Evolutionary conservation across 2,329 filamentous ascomycete genomes (phyloP).

Genomic region (Thielaviopsis populi): DNA sequence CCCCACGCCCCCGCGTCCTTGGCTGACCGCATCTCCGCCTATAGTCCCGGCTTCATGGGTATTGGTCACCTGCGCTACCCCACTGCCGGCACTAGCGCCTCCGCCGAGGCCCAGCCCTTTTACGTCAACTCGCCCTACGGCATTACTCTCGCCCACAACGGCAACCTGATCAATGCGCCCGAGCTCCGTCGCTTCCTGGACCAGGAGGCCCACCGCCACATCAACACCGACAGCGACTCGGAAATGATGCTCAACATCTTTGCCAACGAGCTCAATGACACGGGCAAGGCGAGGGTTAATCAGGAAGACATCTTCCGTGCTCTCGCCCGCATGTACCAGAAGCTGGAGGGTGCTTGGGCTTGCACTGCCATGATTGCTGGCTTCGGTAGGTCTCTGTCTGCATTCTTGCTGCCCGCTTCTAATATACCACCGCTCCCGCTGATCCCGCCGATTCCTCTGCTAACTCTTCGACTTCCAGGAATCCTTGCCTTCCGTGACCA

Average conservation of each 20-base stretch:
- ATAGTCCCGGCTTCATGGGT: constrained; percentile 68
- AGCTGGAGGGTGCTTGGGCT: constrained; percentile 61
- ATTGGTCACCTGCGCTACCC: constrained; percentile 79
- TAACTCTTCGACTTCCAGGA: background rate
- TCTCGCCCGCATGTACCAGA: constrained; percentile 55
- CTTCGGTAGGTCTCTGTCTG: constrained; percentile 38
- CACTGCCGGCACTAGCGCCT: constrained; percentile 62
- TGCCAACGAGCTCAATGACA: constrained; percentile 65
- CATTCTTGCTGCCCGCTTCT: background rate
- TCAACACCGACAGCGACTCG: constrained; percentile 81
- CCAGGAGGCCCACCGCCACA: constrained; percentile 64
- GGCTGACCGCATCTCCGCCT: background rate
- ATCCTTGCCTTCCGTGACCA: constrained; percentile 19
- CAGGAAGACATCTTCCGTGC: constrained; percentile 61
- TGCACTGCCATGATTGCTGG: constrained; percentile 71
- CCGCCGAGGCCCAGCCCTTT: constrained; percentile 77
- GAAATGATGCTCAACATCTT: constrained; percentile 79
- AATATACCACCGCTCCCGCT: background rate
- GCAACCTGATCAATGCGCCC: constrained; percentile 67
- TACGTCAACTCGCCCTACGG: constrained; percentile 77
- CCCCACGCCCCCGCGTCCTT: background rate
- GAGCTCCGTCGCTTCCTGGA: constrained; percentile 60
- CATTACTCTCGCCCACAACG: constrained; percentile 70
- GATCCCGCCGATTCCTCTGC: constrained; percentile 31
- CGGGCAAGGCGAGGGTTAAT: constrained; percentile 68